phyloP scores from a whole-genome alignment of 2,329 filamentous ascomycete genomes.

The Neonectria hederae region DNA sequence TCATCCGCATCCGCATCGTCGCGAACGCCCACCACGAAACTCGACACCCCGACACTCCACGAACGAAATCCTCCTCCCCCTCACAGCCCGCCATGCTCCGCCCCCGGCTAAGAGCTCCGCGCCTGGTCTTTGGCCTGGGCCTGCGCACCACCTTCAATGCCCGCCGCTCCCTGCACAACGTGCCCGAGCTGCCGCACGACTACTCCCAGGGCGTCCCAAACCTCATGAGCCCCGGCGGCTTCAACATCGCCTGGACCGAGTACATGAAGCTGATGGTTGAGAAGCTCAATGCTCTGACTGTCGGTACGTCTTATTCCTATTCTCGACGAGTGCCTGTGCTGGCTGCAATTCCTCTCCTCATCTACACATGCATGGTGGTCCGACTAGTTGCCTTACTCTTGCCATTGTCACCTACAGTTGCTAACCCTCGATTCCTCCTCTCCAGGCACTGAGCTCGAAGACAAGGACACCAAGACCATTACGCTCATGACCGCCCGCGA shows the following conservation, averaged over 20 bases:
- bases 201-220: conserved; percentile 68
- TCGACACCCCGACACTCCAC: background rate
- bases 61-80: conserved; percentile 6
- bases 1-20: conserved; percentile 18
- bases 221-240: conserved; percentile 75
- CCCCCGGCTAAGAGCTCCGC: conserved; percentile 63
- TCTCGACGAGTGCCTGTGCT: background rate
- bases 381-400: conserved; percentile 2
- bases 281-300: conserved; percentile 78
- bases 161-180: conserved; percentile 56
- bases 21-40: conserved; percentile 15
- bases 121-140: conserved; percentile 50
- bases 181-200: conserved; percentile 58
- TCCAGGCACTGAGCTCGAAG: conserved; percentile 71
- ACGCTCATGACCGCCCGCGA: conserved; percentile 81
- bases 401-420: background rate
- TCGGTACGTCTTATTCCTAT: conserved; percentile 63
- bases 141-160: conserved; percentile 47
- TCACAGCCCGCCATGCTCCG: conserved; percentile 56
- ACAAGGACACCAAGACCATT: conserved; percentile 71
- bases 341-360: conserved; percentile 16
- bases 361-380: conserved; percentile 1
- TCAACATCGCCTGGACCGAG: conserved; percentile 80
- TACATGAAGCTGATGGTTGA: conserved; percentile 81
- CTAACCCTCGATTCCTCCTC: conserved; percentile 25